phyloP scores from a whole-genome alignment of 2,329 filamentous ascomycete genomes.

The Fusarium sp. region DNA sequence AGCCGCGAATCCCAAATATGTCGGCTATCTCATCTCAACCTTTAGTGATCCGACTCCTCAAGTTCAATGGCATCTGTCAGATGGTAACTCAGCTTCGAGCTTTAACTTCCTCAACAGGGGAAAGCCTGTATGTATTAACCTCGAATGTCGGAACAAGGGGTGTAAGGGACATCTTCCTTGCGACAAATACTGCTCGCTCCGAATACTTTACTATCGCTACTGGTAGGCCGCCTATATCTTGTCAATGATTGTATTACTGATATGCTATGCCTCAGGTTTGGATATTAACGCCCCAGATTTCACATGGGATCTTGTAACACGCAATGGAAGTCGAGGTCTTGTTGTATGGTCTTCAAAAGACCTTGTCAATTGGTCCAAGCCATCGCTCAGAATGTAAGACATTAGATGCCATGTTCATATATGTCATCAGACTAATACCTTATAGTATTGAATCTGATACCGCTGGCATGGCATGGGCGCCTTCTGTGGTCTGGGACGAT shows the following conservation, averaged over 20 bases:
- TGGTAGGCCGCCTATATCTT: constrained; percentile 35
- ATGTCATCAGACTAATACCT: neutral
- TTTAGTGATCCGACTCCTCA: constrained; percentile 51
- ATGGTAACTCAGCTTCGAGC: constrained; percentile 49
- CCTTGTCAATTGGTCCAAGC: constrained; percentile 52
- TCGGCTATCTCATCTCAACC: constrained; percentile 54
- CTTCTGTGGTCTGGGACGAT: constrained; percentile 54
- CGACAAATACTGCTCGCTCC: constrained; percentile 50
- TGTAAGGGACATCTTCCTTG: constrained; percentile 53
- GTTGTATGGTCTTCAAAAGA: constrained; percentile 55
- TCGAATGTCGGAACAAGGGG: constrained; percentile 52
- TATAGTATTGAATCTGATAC: constrained; percentile 50
- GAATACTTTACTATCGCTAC: constrained; percentile 54
- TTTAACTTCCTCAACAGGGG: constrained; percentile 52
- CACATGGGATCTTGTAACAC: constrained; percentile 53
- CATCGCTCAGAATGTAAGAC: constrained; percentile 31
- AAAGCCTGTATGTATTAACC: constrained; percentile 48
- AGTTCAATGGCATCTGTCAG: constrained; percentile 52
- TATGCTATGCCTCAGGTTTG: constrained; percentile 45
- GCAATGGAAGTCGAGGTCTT: constrained; percentile 52
- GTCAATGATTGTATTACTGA: neutral
- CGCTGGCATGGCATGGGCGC: constrained; percentile 56
- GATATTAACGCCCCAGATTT: constrained; percentile 53
- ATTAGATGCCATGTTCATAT: fast-evolving
- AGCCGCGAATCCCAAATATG: constrained; percentile 14